Evolutionary conservation across 2,329 filamentous ascomycete species (phyloP), one percentile per base, ranked within the genome.

Genomic region (Calonectria crousiana): DNA sequence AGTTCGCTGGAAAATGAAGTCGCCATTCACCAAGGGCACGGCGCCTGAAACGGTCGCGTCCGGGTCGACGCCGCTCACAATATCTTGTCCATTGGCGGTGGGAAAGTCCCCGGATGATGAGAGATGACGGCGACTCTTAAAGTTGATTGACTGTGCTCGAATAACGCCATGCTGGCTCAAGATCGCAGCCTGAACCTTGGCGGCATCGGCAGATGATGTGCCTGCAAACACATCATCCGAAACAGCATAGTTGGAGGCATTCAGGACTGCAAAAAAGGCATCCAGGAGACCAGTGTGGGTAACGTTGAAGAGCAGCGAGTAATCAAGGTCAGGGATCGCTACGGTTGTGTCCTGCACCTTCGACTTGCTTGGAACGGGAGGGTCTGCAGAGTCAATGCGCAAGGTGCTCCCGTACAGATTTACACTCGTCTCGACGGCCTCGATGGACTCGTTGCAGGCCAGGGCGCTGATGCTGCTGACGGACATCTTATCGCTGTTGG

Each of bases 361-460:
- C 6, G 30, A 64, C n/a, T 84, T 81, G 10, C 80, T 67, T 9
- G 78, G 74, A 4, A 75, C 67, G 0, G 84, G 84, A 1, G 82
- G 81, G 8, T 80, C 71, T 11, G 68, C 71, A 0, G 80, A 74
- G 58, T 84, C 81, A 36, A 87, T 81, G 2, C 69, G 77, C 38
- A 84, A 71, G 5, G 67, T 71, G 1, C 75, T 26, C 1, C 81
- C 82, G 14, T 78, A 75, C 2, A 84, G 75, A 1, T 76, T 64
- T 2, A 80, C 77, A n/a, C 75, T 66, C 2, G 78, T 73, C 18
- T 80, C 76, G 10, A 84, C 77, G 6, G 79, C 81, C 76, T 85
- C 78, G 3, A 84, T 74, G 2, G 82, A 81, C 76, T 86, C 85
- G 76, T 87, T 87, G 76, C 85, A 87, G 26, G 82, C 81, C 69